Conservation (phyloP, 345 rosid genomes). For the Syzygium aqueum region DNA sequence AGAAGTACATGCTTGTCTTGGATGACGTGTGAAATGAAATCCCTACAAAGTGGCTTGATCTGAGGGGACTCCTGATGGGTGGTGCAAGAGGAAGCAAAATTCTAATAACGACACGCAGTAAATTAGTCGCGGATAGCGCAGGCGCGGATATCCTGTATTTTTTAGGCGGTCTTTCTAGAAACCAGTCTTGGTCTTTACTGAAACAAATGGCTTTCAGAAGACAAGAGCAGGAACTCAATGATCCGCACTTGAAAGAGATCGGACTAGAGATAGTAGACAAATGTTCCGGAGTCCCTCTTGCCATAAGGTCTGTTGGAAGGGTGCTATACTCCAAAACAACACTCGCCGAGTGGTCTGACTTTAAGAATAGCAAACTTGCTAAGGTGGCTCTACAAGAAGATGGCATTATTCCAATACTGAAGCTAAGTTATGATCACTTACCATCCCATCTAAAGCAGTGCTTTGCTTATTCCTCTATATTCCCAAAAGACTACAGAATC, state of each 20-base stretch:
- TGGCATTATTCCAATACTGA: conserved; percentile 1
- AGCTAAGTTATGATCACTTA: conserved; percentile 11
- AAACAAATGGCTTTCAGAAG: not conserved
- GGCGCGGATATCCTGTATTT: not conserved
- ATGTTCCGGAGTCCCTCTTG: conserved; percentile 17
- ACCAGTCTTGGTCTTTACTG: not conserved
- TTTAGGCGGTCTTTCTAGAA: not conserved
- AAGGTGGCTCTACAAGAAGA: not conserved
- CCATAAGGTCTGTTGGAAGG: conserved; percentile 9
- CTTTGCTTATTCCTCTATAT: conserved; percentile 15
- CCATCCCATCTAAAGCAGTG: conserved; percentile 21
- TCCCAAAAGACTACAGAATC: conserved; percentile 15
- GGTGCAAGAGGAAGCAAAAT: not conserved
- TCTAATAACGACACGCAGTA: not conserved
- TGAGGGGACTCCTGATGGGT: not conserved
- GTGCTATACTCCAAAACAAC: not conserved
- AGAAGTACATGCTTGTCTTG: not conserved
- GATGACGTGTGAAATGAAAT: conserved; percentile 6
- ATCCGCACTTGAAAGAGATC: not conserved
- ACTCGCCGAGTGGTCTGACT: conserved; percentile 7
- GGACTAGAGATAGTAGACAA: conserved; percentile 11
- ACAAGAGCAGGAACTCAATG: not conserved
- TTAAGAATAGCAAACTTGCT: conserved; percentile 5
- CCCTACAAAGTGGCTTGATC: not conserved
- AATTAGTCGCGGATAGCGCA: not conserved